Conservation (phyloP, 1,284 basidiomycete genomes). For the Lentinula novae-zelandiae region DNA sequence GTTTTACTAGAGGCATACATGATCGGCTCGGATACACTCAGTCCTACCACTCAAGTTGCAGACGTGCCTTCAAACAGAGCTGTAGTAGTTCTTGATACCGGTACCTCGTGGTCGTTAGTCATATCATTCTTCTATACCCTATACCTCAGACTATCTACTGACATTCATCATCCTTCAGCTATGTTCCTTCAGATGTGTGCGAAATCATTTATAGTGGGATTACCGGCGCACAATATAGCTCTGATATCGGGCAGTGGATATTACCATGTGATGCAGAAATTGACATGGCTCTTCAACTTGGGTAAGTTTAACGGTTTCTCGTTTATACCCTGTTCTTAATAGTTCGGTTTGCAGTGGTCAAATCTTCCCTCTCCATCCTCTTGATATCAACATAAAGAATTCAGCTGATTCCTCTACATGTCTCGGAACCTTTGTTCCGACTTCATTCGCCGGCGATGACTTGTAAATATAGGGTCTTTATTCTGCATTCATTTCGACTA, state of each 20-base stretch:
- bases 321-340: slow-evolving; percentile 14
- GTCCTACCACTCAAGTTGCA: slow-evolving; percentile 51
- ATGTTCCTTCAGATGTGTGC: slow-evolving; percentile 58
- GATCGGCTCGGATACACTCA: slow-evolving; percentile 45
- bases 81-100: slow-evolving; percentile 71
- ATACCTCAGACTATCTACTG: background rate
- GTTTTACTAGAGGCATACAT: slow-evolving; percentile 69
- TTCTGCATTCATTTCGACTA: no score
- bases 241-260: slow-evolving; percentile 52
- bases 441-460: slow-evolving; percentile 46
- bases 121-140: slow-evolving; percentile 10
- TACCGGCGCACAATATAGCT: slow-evolving; percentile 53
- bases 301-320: slow-evolving; percentile 36
- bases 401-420: slow-evolving; percentile 46
- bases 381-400: slow-evolving; percentile 58
- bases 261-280: slow-evolving; percentile 71
- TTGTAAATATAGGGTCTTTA: slow-evolving; percentile 43
- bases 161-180: slow-evolving; percentile 34
- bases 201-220: slow-evolving; percentile 64
- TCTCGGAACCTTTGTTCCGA: slow-evolving; percentile 71
- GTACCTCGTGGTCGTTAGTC: slow-evolving; percentile 73
- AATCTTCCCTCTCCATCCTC: slow-evolving; percentile 70
- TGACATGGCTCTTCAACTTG: slow-evolving; percentile 71
- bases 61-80: slow-evolving; percentile 63
- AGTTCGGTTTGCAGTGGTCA: slow-evolving; percentile 41